Evolutionary conservation across 2,329 filamentous ascomycete species (phyloP).

Genomic region (Tricladium varicosporioides): DNA sequence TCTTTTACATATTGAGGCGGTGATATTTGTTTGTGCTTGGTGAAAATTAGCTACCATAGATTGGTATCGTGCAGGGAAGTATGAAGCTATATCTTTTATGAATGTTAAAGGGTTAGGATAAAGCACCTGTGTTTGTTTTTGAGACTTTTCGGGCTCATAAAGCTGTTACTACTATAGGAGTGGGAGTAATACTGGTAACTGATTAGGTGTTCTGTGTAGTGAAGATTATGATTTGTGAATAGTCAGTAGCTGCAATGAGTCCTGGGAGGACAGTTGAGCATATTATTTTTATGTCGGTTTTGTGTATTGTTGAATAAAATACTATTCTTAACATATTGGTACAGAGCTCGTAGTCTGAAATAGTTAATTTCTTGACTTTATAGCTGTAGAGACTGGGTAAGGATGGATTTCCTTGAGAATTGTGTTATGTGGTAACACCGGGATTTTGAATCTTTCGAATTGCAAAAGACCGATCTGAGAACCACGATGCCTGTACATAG

Average conservation of each 20-base stretch:
- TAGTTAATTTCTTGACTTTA: conserved; percentile 20
- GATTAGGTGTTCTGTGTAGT: conserved; percentile 25
- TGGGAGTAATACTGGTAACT: conserved; percentile 15
- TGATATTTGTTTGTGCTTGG: conserved; percentile 19
- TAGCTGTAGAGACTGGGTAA: conserved; percentile 11
- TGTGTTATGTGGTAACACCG: not conserved
- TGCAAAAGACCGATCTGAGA: conserved; percentile 1
- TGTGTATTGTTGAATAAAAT: conserved; percentile 20
- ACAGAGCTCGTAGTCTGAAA: conserved; percentile 16
- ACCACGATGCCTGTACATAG: conserved; percentile 13
- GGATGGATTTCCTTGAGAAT: conserved; percentile 5
- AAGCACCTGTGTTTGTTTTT: not conserved
- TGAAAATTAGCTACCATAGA: conserved; percentile 16
- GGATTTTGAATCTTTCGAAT: conserved; percentile 11
- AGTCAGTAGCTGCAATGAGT: conserved; percentile 26
- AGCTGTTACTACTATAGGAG: not conserved
- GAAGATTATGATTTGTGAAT: conserved; percentile 27
- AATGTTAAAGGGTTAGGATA: conserved; percentile 13
- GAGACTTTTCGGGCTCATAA: not conserved
- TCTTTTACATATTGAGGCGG: conserved; percentile 19
- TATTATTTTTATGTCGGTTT: conserved; percentile 16
- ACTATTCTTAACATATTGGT: conserved; percentile 13
- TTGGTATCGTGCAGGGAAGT: conserved; percentile 29
- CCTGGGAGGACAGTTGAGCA: conserved; percentile 27
- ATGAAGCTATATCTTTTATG: conserved; percentile 24